Evolutionary conservation across 192 early-diverging fungal species (phyloP).

Genomic region (Umbelopsis ramanniana): DNA sequence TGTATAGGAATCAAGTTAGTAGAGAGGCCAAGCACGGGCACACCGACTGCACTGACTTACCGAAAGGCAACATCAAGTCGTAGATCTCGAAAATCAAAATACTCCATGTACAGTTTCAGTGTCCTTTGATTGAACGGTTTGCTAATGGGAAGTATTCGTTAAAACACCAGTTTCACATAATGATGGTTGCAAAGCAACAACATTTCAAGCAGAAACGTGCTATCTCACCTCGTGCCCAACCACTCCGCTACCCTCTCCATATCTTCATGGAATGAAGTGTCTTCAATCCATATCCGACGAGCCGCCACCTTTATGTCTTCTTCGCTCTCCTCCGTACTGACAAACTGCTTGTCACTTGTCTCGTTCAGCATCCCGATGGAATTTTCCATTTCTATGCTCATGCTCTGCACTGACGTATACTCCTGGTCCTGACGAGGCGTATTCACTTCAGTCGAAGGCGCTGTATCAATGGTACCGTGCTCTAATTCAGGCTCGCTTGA

Average conservation of each 20-base stretch:
- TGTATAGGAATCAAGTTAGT: background rate
- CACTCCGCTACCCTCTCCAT: conserved; percentile 37
- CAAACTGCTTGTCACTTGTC: background rate
- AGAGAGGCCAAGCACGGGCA: background rate
- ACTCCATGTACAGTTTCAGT: conserved; percentile 33
- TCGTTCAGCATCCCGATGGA: background rate
- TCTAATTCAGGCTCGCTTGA: background rate
- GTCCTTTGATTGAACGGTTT: conserved; percentile 31
- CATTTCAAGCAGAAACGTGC: too few relatives aligned
- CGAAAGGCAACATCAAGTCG: conserved; percentile 36
- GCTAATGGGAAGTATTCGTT: background rate
- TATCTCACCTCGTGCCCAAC: conserved; percentile 32
- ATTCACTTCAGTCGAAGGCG: too few relatives aligned
- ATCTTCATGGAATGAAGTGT: conserved; percentile 27
- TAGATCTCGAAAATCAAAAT: conserved; percentile 36
- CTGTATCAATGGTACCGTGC: background rate
- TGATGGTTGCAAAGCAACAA: too few relatives aligned
- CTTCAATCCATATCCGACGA: conserved; percentile 38
- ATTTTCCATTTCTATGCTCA: background rate
- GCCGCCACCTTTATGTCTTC: conserved; percentile 16
- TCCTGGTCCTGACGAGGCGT: background rate
- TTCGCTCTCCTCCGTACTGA: background rate
- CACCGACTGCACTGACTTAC: background rate
- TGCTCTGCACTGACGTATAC: background rate
- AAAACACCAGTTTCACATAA: too few relatives aligned